Base-by-base conservation (phyloP, 768 basidiomycete genomes). In the Hericium erinaceus region DNA sequence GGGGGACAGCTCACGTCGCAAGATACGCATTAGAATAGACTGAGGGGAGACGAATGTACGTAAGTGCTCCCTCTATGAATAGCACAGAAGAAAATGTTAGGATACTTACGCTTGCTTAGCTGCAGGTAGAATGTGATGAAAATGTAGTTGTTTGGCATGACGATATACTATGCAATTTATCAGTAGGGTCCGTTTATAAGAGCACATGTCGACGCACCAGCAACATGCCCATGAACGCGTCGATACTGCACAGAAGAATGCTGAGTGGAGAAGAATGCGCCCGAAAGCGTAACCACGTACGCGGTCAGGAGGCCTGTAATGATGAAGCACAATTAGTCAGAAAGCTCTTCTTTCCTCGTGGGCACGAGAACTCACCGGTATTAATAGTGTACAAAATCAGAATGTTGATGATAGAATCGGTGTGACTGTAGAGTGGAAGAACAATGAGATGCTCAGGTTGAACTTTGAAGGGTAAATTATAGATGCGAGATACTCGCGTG, bases 11-110 rank as follows among this genome's bases (percentile, higher is more conserved):
- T 56, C 56, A 72, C 67, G 69, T 73, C 4, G 81, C 80, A 8
- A 84, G 72, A 62, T 81, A 81, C 8, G 81, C 78, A 60, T 82
- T 82, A 13, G 78, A 70, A 61, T 82, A 83, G 24, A 83, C 80
- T 83, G 52, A 33, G 28, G 46, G 24, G 22, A 15, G 37, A n/a
- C 1, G 4, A 26, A 37, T 10, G 44, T 26, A n/a, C 48, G 52
- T 52, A 41, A 41, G n/a, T 15, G 54, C 11, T 13, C 33, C 8
- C 33, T 33, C 6, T 33, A 7, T 4, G 33, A 33, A 28, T 39
- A 18, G 8, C 9, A 11, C 7, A 20, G 18, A 9, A n/a, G 46
- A 48, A 28, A 38, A 7, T 38, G 46, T n/a, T 28, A 38, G 18
- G 13, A 4, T 46, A 60, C 80, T 61, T 51, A 81, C 81, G 61